A percentile compares a stretch with the other conserved stretches of the same genome.
phyloP scores from a whole-genome alignment of 352 stramenopile species.

The Bremia lactucae region DNA sequence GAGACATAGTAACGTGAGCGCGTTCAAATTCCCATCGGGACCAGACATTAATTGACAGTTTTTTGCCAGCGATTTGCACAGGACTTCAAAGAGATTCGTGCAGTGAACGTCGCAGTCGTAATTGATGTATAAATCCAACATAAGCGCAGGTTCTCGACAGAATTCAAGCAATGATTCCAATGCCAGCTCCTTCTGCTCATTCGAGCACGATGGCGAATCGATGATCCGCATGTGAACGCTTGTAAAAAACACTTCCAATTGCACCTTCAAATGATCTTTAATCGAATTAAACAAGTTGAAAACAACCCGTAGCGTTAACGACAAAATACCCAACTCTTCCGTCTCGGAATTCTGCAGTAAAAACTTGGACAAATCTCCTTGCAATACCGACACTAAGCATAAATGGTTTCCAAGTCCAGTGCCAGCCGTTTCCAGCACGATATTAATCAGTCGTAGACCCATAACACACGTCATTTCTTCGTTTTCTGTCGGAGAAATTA shows the following conservation, averaged over 20 bases:
- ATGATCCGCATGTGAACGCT: conserved; percentile 94
- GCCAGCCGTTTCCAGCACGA: conserved; percentile 91
- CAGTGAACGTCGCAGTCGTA: conserved; percentile 99
- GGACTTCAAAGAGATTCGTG: conserved; percentile 96
- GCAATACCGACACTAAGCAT: conserved; percentile 78
- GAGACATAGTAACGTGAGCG: conserved; percentile 59
- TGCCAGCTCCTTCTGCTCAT: conserved; percentile 81
- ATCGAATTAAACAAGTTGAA: conserved; percentile 99
- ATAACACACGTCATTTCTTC: conserved; percentile 85
- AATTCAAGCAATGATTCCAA: conserved; percentile 96
- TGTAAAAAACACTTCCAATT: conserved; percentile 98
- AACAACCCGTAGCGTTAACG: conserved; percentile 91
- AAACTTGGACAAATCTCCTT: conserved; percentile 95
- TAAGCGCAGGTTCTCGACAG: conserved; percentile 92
- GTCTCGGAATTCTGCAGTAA: conserved; percentile 93
- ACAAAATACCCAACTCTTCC: conserved; percentile 88
- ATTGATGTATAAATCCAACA: conserved; percentile 98
- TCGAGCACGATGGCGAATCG: conserved; percentile 69
- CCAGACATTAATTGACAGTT: conserved; percentile 74
- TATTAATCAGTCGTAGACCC: conserved; percentile 93
- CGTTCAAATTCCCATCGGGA: conserved; percentile 47
- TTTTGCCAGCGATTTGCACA: conserved; percentile 89
- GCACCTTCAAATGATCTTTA: conserved; percentile 97
- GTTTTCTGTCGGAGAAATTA: conserved; percentile 90
- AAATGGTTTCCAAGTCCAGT: conserved; percentile 67